phyloP scores from a whole-genome alignment of 2,329 filamentous ascomycete species.

The Fusarium goolgardi region DNA sequence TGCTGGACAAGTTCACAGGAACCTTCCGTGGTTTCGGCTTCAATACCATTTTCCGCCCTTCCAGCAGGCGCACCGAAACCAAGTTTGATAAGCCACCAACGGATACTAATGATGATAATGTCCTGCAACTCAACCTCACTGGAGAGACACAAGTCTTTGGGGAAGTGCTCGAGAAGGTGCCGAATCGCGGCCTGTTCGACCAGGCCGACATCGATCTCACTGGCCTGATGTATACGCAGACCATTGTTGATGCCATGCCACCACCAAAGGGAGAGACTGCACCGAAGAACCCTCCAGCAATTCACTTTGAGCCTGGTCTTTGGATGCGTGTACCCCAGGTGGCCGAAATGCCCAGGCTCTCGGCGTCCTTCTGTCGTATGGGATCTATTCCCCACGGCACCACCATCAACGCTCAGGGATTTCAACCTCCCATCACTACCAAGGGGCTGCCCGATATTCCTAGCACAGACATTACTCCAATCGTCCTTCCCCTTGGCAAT shows the following conservation, averaged over 20 bases:
- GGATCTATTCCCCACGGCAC: constrained; percentile 5
- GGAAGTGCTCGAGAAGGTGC: accelerated
- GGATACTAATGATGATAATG: neutral
- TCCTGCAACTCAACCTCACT: neutral
- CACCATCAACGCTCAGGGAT: neutral
- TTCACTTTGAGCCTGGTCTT: neutral
- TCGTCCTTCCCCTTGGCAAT: neutral
- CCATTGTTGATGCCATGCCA: neutral
- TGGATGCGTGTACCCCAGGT: neutral
- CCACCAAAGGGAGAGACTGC: too few relatives aligned
- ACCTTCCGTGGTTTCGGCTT: neutral
- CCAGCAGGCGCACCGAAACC: neutral
- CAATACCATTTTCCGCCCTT: constrained; percentile 4
- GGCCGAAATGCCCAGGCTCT: neutral
- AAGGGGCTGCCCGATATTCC: neutral
- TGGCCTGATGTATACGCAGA: neutral
- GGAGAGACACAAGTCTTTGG: neutral
- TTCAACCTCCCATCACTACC: neutral
- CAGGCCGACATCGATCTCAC: neutral
- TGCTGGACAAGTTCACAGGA: neutral
- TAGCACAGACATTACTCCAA: neutral
- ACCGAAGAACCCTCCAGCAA: neutral
- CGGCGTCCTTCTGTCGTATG: neutral
- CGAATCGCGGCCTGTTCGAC: neutral
- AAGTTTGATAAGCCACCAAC: neutral